Conservation (phyloP, 2,329 filamentous ascomycete genomes). For the Curvularia eragrostidis region DNA sequence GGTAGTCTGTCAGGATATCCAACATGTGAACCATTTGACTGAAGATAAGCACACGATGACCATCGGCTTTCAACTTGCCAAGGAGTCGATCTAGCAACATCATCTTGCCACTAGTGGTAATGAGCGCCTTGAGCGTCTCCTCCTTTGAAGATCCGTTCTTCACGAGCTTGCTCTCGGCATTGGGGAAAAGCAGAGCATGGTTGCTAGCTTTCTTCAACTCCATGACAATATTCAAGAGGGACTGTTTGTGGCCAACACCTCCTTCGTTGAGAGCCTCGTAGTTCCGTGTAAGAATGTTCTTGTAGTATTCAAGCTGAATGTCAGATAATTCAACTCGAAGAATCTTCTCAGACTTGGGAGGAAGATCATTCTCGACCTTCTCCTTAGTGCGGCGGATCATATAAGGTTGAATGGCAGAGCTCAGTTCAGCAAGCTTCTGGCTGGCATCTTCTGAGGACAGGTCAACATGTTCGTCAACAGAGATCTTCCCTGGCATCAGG, state of each 20-base stretch:
- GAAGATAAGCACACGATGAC: constrained; percentile 95
- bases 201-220: constrained; percentile 99
- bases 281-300: constrained; percentile 96
- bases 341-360: constrained; percentile 98
- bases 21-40: constrained; percentile 99
- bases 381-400: constrained; percentile 97
- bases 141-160: constrained; percentile 81
- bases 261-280: constrained; percentile 94
- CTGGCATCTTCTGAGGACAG: constrained; percentile 81
- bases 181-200: constrained; percentile 96
- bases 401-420: constrained; percentile 86
- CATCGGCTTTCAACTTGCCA: constrained; percentile 89
- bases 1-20: constrained; percentile 92
- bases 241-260: constrained; percentile 89
- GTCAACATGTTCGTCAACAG: constrained; percentile 91
- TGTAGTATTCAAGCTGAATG: constrained; percentile 97
- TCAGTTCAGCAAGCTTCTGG: constrained; percentile 84
- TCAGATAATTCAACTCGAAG: constrained; percentile 97
- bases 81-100: constrained; percentile 97
- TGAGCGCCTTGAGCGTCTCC: constrained; percentile 88
- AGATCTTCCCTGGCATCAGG: constrained; percentile 90
- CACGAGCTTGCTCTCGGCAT: constrained; percentile 88
- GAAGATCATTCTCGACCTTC: constrained; percentile 94
- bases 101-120: constrained; percentile 99
- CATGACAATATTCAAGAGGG: constrained; percentile 98